Percentiles rank a stretch among this genome's conserved stretches.
Conservation (phyloP, 164 flowering plant genomes). For the Kalanchoe fedtschenkoi region DNA sequence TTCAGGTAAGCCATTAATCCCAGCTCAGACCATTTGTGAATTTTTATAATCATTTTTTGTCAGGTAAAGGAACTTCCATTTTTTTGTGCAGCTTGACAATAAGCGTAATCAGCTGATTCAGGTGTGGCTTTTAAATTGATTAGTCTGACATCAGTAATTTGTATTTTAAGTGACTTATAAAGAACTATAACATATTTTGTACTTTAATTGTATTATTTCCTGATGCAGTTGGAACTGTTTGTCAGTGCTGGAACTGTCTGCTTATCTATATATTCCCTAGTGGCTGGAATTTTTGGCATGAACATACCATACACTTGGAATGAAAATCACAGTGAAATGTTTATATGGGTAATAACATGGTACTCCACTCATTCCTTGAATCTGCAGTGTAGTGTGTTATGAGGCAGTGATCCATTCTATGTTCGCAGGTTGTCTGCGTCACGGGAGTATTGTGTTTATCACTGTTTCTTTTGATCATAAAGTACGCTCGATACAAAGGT, state of each 20-base stretch:
- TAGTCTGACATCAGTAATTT: background rate
- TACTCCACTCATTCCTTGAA: background rate
- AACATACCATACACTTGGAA: conserved; percentile 90
- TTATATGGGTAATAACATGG: conserved; percentile 62
- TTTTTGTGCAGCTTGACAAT: conserved; percentile 74
- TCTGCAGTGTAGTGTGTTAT: background rate
- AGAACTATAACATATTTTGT: background rate
- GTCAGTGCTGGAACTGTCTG: conserved; percentile 81
- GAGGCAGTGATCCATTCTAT: background rate
- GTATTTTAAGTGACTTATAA: background rate
- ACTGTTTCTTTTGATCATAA: conserved; percentile 5
- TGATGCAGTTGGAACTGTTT: conserved; percentile 82
- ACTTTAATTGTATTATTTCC: background rate
- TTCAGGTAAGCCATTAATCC: conserved; percentile 48
- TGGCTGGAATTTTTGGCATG: conserved; percentile 88
- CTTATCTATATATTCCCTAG: conserved; percentile 67
- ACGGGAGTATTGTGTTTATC: background rate
- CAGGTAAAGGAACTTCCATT: background rate
- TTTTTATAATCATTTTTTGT: background rate
- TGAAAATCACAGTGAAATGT: conserved; percentile 49
- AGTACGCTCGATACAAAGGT: background rate
- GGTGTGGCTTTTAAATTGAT: conserved; percentile 25
- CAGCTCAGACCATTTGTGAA: background rate
- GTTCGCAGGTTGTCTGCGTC: conserved; percentile 2
- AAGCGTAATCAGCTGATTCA: conserved; percentile 95